Evolutionary conservation across 2,329 filamentous ascomycete species (phyloP).

Genomic region (Emergomyces orientalis): DNA sequence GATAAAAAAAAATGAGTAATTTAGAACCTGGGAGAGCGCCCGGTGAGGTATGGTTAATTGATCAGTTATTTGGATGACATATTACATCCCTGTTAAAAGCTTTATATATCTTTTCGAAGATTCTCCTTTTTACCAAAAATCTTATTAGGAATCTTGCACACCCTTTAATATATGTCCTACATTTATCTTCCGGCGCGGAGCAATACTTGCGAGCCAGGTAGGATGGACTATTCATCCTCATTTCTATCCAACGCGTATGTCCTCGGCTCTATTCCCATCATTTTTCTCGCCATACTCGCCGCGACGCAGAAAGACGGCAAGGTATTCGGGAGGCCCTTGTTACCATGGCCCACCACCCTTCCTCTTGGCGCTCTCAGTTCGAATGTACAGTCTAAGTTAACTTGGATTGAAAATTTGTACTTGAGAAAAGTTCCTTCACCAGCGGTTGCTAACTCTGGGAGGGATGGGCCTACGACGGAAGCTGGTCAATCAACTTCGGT

Average conservation of each 20-base stretch:
- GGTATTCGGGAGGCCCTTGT: not conserved
- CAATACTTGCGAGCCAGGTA: not conserved
- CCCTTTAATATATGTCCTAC: not conserved
- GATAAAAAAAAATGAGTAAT: not conserved
- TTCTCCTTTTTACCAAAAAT: not conserved
- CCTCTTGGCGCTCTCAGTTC: not conserved
- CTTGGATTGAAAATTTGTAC: not conserved
- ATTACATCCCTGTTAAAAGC: not conserved
- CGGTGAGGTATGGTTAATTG: not conserved
- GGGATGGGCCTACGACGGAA: not conserved
- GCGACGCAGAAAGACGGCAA: not conserved
- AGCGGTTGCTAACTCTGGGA: no score
- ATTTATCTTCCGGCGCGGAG: not conserved
- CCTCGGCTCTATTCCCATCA: not conserved
- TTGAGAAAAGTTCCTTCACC: not conserved
- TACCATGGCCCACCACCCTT: not conserved
- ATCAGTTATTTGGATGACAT: not conserved
- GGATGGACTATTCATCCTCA: not conserved
- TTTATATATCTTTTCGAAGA: not conserved
- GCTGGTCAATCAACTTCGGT: not conserved
- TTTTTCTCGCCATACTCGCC: not conserved
- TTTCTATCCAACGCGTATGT: not conserved
- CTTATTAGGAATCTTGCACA: not conserved
- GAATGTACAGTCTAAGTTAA: not conserved
- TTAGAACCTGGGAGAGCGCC: not conserved